phyloP scores from a whole-genome alignment of 495 filamentous ascomycete genomes.

The Penicillium simplicissimum region DNA sequence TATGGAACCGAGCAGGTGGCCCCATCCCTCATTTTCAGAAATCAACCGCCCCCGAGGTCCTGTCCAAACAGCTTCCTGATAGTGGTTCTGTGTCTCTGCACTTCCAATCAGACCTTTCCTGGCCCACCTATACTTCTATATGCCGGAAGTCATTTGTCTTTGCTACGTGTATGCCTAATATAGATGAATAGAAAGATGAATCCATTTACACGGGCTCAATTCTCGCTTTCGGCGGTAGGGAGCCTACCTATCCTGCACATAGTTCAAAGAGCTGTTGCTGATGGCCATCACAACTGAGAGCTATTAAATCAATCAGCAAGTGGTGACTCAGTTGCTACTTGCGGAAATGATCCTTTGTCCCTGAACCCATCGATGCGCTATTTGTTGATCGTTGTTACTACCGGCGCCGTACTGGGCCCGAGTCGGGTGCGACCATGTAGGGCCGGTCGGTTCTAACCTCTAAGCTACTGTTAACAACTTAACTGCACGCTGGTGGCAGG shows the following conservation, averaged over 20 bases:
- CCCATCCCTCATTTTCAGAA: no score
- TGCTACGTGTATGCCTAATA: neutral
- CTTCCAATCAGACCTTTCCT: slow-evolving; percentile 2
- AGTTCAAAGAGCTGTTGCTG: neutral
- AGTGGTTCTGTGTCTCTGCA: neutral
- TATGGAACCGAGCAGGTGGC: no score
- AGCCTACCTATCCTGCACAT: no score
- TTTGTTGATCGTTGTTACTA: slow-evolving; percentile 7
- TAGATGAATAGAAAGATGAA: no score
- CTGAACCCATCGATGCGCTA: slow-evolving; percentile 21
- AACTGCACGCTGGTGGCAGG: slow-evolving; percentile 1
- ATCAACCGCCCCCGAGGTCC: no score
- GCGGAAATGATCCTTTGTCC: neutral
- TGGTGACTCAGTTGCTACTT: neutral
- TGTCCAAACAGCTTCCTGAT: no score
- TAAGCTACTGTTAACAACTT: neutral
- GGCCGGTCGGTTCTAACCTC: slow-evolving; percentile 28
- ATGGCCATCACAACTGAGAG: neutral
- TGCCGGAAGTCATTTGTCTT: slow-evolving; percentile 1
- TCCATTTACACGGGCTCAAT: no score
- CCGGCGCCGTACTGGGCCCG: slow-evolving; percentile 23
- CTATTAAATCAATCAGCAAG: neutral
- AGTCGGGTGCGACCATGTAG: slow-evolving; percentile 31
- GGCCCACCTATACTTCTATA: neutral
- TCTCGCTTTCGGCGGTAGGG: no score